Conservation (phyloP, 805 yeast genomes). For the Yarrowia sp. region DNA sequence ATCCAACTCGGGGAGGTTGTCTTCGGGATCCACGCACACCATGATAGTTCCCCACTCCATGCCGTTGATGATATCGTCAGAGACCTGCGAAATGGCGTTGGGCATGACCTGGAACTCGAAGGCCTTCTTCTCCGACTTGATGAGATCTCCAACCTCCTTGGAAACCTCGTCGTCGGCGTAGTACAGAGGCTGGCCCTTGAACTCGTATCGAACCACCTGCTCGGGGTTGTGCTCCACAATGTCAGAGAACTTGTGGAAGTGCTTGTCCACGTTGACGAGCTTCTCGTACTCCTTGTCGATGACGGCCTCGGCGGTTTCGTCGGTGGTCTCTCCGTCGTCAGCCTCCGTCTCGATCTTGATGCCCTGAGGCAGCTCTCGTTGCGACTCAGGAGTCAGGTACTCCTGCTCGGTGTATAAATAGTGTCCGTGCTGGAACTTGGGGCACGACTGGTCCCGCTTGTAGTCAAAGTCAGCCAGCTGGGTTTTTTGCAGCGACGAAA, state of each 20-base stretch:
- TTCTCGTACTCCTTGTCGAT: constrained; percentile 28
- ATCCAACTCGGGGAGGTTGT: constrained; percentile 53
- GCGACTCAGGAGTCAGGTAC: constrained; percentile 42
- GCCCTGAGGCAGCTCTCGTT: constrained; percentile 12
- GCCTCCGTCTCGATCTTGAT: constrained; percentile 27
- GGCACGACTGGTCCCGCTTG: constrained; percentile 1
- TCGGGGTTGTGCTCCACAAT: constrained; percentile 76
- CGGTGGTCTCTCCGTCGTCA: constrained; percentile 33
- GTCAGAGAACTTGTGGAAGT: constrained; percentile 75
- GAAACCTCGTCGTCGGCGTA: constrained; percentile 64
- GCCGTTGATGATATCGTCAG: constrained; percentile 53
- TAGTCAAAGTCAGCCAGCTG: not conserved
- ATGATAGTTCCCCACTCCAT: constrained; percentile 98
- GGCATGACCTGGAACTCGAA: constrained; percentile 96
- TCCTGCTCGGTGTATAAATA: constrained; percentile 74
- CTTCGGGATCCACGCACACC: constrained; percentile 74
- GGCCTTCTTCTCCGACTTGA: constrained; percentile 50
- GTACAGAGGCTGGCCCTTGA: constrained; percentile 73
- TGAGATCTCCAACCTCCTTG: constrained; percentile 42
- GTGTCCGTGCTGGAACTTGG: constrained; percentile 49
- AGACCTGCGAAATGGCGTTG: constrained; percentile 63
- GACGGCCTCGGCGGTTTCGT: constrained; percentile 31
- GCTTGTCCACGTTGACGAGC: constrained; percentile 55
- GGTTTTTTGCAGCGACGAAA: not conserved
- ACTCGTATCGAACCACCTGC: constrained; percentile 82